Conservation (phyloP, 768 basidiomycete genomes). For the Rhizopogon vulgaris region DNA sequence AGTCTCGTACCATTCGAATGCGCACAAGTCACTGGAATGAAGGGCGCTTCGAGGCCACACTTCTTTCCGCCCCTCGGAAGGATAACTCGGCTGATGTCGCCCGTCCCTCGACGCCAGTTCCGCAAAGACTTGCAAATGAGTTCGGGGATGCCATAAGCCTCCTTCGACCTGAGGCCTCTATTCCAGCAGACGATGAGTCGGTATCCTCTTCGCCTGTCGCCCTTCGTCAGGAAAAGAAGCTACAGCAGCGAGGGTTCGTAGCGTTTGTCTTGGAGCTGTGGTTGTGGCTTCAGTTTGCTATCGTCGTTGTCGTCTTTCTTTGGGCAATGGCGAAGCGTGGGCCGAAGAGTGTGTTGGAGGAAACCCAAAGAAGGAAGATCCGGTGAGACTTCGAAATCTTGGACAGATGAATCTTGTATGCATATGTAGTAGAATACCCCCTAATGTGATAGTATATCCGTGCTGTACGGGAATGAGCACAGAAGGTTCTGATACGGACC, state of each 20-base stretch:
- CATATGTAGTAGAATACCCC: not conserved
- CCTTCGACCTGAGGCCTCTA: constrained; percentile 12
- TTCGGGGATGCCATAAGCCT: constrained; percentile 38
- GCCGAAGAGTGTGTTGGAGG: constrained; percentile 59
- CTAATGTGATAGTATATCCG: not conserved
- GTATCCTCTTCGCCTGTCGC: not conserved
- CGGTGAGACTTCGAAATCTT: not conserved
- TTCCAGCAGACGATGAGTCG: constrained; percentile 3
- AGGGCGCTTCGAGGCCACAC: constrained; percentile 41
- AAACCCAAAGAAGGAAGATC: constrained; percentile 30
- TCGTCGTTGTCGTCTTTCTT: constrained; percentile 72
- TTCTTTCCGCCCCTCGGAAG: constrained; percentile 15
- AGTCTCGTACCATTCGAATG: constrained; percentile 48
- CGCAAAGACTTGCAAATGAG: constrained; percentile 34
- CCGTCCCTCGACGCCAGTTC: constrained; percentile 28
- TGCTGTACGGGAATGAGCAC: not conserved
- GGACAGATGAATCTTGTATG: constrained; percentile 11
- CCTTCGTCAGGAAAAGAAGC: constrained; percentile 10
- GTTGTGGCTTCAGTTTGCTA: constrained; percentile 78
- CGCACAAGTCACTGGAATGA: constrained; percentile 57
- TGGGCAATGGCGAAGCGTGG: constrained; percentile 77
- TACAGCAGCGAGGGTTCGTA: constrained; percentile 28
- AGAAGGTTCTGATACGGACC: too few relatives aligned
- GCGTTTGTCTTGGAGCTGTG: constrained; percentile 64
- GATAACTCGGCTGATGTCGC: constrained; percentile 10